Evolutionary conservation across 371 early-diverging fungal species (phyloP), one percentile per base, ranked within the genome.

Genomic region (Mortierella sp.): DNA sequence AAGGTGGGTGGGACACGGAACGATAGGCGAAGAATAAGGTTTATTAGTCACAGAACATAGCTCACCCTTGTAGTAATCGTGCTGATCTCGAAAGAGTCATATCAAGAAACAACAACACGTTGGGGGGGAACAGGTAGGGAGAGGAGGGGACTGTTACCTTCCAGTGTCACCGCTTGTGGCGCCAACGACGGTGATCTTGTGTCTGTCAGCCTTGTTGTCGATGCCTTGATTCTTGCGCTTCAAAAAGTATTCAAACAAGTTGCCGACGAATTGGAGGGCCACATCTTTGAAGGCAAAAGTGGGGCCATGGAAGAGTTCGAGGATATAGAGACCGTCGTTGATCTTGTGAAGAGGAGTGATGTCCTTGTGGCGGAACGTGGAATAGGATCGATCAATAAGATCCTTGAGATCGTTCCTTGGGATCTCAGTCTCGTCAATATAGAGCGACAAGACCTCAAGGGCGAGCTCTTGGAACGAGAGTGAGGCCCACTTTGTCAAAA

Each of bases 151-250:
- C 16, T 16, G 3, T 41, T 41, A 41, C 88, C 88, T 87, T 63
- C 98, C 98, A 49, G 98, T 98, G 71, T 98, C 98, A 54, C 98
- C 98, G 52, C 92, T 92, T n/a, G 98, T 97, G 41, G 98, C 98
- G 28, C 98, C 98, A 21, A 98, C 89, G 12, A 98, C 95, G 13
- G 96, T 97, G 63, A 98, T 81, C 62, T 85, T 84, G 62, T 90
- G 86, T 48, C 81, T 74, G 27, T 79, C 81, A n/a, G 71, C 73
- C 55, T 52, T 50, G 31, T 72, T 81, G 43, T 82, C 77, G 27
- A 74, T 69, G n/a, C 80, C 82, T 2, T 72, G 71, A 68, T 94
- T 94, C 62, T 88, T 86, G 67, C 95, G 88, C 61, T 88, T 87
- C 57, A 98, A 89, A 79, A 98, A 96, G 84, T 91, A 98, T 82